Conservation (phyloP, 768 basidiomycete species). For the Lactarius psammicola region DNA sequence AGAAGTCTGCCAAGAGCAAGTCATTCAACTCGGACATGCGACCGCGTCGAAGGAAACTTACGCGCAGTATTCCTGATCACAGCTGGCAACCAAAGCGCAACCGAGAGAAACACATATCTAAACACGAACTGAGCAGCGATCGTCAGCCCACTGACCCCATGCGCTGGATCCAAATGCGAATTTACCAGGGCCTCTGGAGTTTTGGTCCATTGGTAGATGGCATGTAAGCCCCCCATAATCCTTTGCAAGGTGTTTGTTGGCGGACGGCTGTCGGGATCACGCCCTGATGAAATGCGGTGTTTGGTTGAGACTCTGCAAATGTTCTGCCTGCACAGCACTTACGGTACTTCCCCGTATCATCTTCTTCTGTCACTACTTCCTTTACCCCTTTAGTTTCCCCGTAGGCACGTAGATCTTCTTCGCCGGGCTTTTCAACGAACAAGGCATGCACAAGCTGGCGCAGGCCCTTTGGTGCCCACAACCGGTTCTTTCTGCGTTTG, state of each 20-base stretch:
- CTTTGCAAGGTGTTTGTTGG: slow-evolving; percentile 45
- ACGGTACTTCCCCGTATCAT: slow-evolving; percentile 25
- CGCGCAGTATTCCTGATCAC: slow-evolving; percentile 44
- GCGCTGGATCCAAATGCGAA: neutral
- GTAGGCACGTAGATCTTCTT: slow-evolving; percentile 31
- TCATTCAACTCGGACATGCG: slow-evolving; percentile 12
- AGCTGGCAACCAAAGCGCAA: slow-evolving; percentile 53
- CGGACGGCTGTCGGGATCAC: slow-evolving; percentile 49
- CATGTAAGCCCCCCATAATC: slow-evolving; percentile 39
- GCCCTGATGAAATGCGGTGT: slow-evolving; percentile 31
- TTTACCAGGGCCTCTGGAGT: slow-evolving; percentile 44
- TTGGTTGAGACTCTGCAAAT: neutral
- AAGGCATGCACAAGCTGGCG: slow-evolving; percentile 36
- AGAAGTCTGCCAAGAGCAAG: slow-evolving; percentile 37
- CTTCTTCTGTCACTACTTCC: slow-evolving; percentile 33
- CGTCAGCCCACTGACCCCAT: neutral
- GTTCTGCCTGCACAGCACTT: slow-evolving; percentile 12
- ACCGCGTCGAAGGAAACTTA: slow-evolving; percentile 32
- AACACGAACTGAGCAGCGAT: slow-evolving; percentile 44
- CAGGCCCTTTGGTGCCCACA: slow-evolving; percentile 54
- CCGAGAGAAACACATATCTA: slow-evolving; percentile 47
- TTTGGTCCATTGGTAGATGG: slow-evolving; percentile 41
- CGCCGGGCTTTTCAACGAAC: slow-evolving; percentile 31
- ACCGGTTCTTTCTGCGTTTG: slow-evolving; percentile 40
- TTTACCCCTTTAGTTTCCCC: slow-evolving; percentile 35